Base-by-base conservation (phyloP, 2,329 filamentous ascomycete genomes). In the Hymenoscyphus occultus region DNA sequence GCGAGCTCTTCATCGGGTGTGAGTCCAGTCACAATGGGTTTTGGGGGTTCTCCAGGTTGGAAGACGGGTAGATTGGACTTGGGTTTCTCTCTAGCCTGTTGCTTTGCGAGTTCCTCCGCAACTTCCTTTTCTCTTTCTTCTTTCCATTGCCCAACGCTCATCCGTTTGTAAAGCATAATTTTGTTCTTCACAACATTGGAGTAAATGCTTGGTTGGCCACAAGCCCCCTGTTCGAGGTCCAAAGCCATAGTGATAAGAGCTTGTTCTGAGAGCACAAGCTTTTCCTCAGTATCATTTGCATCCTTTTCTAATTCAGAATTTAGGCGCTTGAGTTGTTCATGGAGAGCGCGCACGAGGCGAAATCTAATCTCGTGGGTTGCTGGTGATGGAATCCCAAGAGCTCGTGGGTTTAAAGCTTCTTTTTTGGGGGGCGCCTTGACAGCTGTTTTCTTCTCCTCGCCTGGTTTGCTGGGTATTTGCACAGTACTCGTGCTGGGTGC, bases 131-230 rank as follows among this genome's bases (percentile, higher is more conserved):
- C 76, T 62, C 85, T 80, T 68, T 89, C 86, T 39, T 86, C 82
- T 66, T 85, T 84, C 92, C 93, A 98, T 58, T 91, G 84, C 3
- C 83, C 81, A 2, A 86, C 74, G 0, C 80, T 81, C 90, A 96
- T 93, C 67, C 89, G 90, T 73, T 90, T 92, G 74, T 93, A 87
- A 56, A 83, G 82, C 71, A 90, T 83, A 65, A 98, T 89, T 40
- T 87, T 87, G 69, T 92, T 90, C 74, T 93, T 96, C 76, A 98
- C 86, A 32, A 93, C 81, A 71, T 96, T 97, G 7, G 84, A 81
- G 73, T 99, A 99, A 35, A 98, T 86, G 0, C 83, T 78, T 1
- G 83, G 79, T 66, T 89, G 89, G 16, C 88, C 86, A 13, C 93
- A 93, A 7, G 86, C 80, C 42, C 85, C 85, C 74, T 96, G 88